Evolutionary conservation across 176 grass and related monocot genomes (phyloP), one percentile per base, ranked within the genome.

Genomic region (Cocos nucifera): DNA sequence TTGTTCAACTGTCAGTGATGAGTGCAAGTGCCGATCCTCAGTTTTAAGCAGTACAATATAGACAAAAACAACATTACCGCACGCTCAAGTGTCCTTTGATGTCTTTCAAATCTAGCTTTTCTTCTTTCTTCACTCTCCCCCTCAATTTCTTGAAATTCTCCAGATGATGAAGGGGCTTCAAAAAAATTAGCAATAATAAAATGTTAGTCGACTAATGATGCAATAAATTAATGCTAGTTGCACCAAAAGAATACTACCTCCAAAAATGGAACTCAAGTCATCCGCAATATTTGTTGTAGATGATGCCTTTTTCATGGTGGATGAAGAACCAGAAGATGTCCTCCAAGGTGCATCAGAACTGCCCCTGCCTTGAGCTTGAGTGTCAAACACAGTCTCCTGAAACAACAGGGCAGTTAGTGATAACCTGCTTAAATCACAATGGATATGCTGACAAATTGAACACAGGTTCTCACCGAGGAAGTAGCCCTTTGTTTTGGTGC

Each of bases 231-330:
- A 44, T 44, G 35, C 35, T 12, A 44, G 35, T 44, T 44, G 10
- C 35, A 44, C 35, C 9, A 9, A 44, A 80, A 66, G 24, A 65
- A 16, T 81, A 78, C 75, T 83, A 89, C 94, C 94, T 88, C 94
- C 94, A 86, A 99, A 93, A 69, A 99, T 89, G 49, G 88, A 84
- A 56, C 82, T 80, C 61, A 93, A 71, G 73, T 99, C 94, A 73
- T 99, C 94, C 14, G 73, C 67, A 87, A 99, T 79, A 81, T 93
- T 99, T 74, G 82, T 64, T 67, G 87, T 70, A 44, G 84, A 97
- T 58, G 87, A 76, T 77, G 84, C 61, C 62, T 99, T 99, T 65
- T 72, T 71, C 62, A 86, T 88, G 28, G n/a, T 56, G 26, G 79
- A 80, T 27, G 79, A 54, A 16, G 85, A 83, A 76, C 69, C 64